Base-by-base conservation (phyloP, 495 filamentous ascomycete genomes). In the Staphylotrichum tortipilum region DNA sequence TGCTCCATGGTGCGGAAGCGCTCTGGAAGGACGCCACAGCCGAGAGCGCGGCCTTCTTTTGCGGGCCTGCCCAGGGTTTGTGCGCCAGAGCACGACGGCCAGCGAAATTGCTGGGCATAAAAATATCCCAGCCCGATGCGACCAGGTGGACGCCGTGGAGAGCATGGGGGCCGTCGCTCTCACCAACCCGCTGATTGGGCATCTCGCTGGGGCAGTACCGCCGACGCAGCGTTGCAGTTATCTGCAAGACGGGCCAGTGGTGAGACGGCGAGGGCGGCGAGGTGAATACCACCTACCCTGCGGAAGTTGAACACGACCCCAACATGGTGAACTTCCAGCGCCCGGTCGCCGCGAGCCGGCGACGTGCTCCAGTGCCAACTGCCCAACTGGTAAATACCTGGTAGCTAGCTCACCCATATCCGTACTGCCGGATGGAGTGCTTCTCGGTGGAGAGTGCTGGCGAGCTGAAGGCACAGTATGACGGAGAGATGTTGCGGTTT, bases 181-280 rank as follows among this genome's bases (percentile, higher is more conserved):
- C 24, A 23, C 28, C 9, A 39, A 14, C 37, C 48, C 24, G n/a
- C 33, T 53, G 37, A 46, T 46, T 45, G 33, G 43, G n/a, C 43
- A 34, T 47, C 11, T 17, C 7, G 17, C 46, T 10, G 31, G n/a
- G 26, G 28, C 38, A 44, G 38, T 41, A 39, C 40, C 46, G 29
- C 36, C 35, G 26, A 46, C 17, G 52, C 36, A 54, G 45, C 45
- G n/a, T 26, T 50, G 46, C 35, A 47, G 31, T 31, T 31, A 31
- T 46, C 47, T 36, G 46, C 46, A 45, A 23, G 46, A 33, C 52
- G 8, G 42, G 6, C 19, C 24, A 40, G 47, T 40, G 21, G 34
- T 47, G 40, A 50, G 37, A 51, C 44, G 53, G 53, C 53, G 47
- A 51, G 35, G 43, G 54, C 54, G 54, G 44, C 48, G 48, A 33